Conservation (phyloP, 1,139 yeast genomes). For the Spencermartinsiella ligniputridi region DNA sequence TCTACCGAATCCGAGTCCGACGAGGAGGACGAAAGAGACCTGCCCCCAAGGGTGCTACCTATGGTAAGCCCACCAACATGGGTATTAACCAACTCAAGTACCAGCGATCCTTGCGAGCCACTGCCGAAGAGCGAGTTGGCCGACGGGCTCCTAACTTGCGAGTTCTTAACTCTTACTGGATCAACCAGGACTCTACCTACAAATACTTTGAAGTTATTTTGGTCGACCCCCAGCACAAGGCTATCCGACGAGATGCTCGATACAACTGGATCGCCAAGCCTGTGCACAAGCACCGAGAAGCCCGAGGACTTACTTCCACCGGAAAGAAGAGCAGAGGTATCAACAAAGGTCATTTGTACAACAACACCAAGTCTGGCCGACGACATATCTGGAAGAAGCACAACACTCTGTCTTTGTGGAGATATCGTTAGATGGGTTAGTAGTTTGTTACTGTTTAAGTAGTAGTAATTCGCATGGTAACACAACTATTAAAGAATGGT, state of each 20-base stretch:
- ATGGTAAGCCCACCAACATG: slow-evolving; percentile 99
- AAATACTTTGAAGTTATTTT: slow-evolving; percentile 97
- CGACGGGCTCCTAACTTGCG: slow-evolving; percentile 98
- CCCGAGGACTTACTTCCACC: slow-evolving; percentile 97
- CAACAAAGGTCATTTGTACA: slow-evolving; percentile 99
- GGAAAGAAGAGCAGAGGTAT: slow-evolving; percentile 99
- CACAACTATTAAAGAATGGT: no score
- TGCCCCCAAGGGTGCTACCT: slow-evolving; percentile 99
- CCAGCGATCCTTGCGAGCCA: slow-evolving; percentile 97
- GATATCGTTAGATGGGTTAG: slow-evolving; percentile 75
- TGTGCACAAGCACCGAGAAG: slow-evolving; percentile 99
- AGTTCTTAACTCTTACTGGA: slow-evolving; percentile 99
- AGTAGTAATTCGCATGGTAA: no score
- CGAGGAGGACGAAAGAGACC: slow-evolving; percentile 99
- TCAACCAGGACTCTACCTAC: slow-evolving; percentile 99
- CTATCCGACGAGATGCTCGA: slow-evolving; percentile 97
- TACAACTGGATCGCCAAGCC: slow-evolving; percentile 99
- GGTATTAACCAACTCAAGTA: slow-evolving; percentile 99
- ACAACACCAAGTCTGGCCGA: slow-evolving; percentile 96
- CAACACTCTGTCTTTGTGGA: slow-evolving; percentile 98
- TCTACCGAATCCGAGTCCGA: slow-evolving; percentile 98
- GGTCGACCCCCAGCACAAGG: slow-evolving; percentile 97
- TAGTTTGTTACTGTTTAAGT: slow-evolving; percentile 6
- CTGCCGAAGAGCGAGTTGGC: slow-evolving; percentile 99
- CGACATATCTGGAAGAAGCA: slow-evolving; percentile 99